A percentile compares a stretch with the other conserved stretches of the same genome.
Conservation (phyloP, 768 basidiomycete genomes). For the Tulasnella sp. region DNA sequence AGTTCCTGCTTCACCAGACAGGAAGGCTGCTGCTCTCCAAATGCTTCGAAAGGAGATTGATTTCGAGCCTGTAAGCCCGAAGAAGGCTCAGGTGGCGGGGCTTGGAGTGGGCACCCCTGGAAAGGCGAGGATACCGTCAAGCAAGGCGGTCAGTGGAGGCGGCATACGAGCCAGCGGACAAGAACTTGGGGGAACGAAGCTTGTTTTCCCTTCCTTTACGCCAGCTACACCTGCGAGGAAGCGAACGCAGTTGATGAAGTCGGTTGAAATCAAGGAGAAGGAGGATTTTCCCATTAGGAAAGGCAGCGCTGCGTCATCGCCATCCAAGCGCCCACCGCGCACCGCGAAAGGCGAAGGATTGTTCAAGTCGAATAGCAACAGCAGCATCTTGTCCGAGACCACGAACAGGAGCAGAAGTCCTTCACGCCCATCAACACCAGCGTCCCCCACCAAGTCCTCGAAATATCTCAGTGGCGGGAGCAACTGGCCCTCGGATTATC, state of each 20-base stretch:
- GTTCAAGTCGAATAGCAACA: not conserved
- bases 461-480: not conserved
- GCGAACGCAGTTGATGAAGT: constrained; percentile 9
- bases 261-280: not conserved
- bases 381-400: constrained; percentile 18
- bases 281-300: not conserved
- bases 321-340: not conserved
- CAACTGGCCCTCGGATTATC: constrained; percentile 5
- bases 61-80: constrained; percentile 60
- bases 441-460: constrained; percentile 5
- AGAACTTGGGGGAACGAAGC: not conserved
- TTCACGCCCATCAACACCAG: not conserved
- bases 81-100: constrained; percentile 35
- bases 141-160: not conserved
- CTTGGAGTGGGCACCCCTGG: constrained; percentile 26
- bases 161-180: not conserved
- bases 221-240: constrained; percentile 15
- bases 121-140: constrained; percentile 16
- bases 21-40: constrained; percentile 33
- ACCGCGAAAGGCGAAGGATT: not conserved
- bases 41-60: constrained; percentile 65
- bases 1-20: constrained; percentile 30
- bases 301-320: not conserved
- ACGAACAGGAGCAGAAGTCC: not conserved
- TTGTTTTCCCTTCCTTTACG: constrained; percentile 12